Percentiles rank a stretch among this genome's conserved stretches.
These are phyloP conservation scores for Elongisporangium undulatum DNA, from an alignment of 352 stramenopile genomes.

Conservation along the genomic window DNA sequence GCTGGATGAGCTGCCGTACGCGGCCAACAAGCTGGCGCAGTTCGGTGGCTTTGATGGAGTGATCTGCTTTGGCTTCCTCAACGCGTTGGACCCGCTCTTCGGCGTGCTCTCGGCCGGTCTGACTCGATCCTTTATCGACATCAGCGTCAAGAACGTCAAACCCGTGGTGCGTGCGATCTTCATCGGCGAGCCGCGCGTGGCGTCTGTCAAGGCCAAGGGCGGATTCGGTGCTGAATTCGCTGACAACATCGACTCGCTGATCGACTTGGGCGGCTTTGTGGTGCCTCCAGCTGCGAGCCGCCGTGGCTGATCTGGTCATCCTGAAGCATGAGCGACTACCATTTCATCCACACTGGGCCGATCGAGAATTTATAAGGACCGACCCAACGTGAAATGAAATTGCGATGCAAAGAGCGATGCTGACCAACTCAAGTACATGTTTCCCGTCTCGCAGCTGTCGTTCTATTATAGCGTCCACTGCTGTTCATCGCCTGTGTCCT, in stretches of 20 bases:
- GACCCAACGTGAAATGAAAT: not conserved
- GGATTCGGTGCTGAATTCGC: slow-evolving; percentile 71
- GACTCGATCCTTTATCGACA: slow-evolving; percentile 76
- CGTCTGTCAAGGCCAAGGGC: slow-evolving; percentile 66
- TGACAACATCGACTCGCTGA: slow-evolving; percentile 46
- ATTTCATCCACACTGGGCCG: not conserved
- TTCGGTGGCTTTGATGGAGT: slow-evolving; percentile 65
- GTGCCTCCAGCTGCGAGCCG: slow-evolving; percentile 10
- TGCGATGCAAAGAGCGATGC: not conserved
- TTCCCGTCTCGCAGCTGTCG: not conserved
- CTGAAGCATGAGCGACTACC: too few relatives aligned
- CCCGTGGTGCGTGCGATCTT: slow-evolving; percentile 78
- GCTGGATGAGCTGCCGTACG: slow-evolving; percentile 75
- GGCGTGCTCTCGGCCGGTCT: slow-evolving; percentile 44
- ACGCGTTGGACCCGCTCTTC: slow-evolving; percentile 63
- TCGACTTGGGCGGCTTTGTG: slow-evolving; percentile 66
- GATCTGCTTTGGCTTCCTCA: slow-evolving; percentile 78
- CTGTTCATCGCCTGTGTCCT: not conserved
- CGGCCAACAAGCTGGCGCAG: slow-evolving; percentile 75
- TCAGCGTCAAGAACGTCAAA: slow-evolving; percentile 78
- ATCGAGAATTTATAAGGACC: not conserved
- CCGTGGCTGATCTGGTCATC: not conserved
- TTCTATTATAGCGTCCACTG: not conserved
- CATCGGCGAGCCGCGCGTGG: slow-evolving; percentile 68
- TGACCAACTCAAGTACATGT: not conserved